These are phyloP conservation scores for Alternaria tenuissima DNA, from an alignment of 2,329 filamentous ascomycete genomes.

Conservation along the genomic window DNA sequence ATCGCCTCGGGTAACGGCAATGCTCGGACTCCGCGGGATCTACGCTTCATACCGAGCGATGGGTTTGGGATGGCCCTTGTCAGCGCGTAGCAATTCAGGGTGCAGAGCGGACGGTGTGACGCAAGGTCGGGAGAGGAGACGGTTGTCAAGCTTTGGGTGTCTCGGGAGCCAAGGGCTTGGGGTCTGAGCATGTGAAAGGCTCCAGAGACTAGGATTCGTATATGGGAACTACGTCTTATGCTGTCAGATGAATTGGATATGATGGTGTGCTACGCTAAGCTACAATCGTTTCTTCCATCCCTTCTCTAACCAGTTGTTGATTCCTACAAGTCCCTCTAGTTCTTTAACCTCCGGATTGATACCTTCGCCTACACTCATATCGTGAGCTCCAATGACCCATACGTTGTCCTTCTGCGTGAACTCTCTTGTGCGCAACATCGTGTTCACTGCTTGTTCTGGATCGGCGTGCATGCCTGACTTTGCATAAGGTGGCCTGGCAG, in stretches of 20 bases:
- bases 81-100: neutral
- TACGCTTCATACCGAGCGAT: slow-evolving; percentile 1
- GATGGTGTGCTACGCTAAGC: neutral
- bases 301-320: slow-evolving; percentile 37
- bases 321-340: slow-evolving; percentile 33
- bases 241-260: neutral
- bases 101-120: slow-evolving; percentile 2
- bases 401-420: slow-evolving; percentile 35
- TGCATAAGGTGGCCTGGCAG: slow-evolving; percentile 40
- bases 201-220: neutral
- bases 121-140: neutral
- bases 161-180: slow-evolving; percentile 30
- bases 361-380: slow-evolving; percentile 36
- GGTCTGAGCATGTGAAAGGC: neutral
- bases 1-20: slow-evolving; percentile 1
- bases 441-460: slow-evolving; percentile 38
- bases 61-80: neutral
- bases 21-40: neutral
- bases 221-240: neutral
- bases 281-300: slow-evolving; percentile 36
- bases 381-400: slow-evolving; percentile 45
- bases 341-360: slow-evolving; percentile 31
- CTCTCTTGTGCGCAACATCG: slow-evolving; percentile 33
- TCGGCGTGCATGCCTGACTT: slow-evolving; percentile 42
- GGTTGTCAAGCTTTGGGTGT: slow-evolving; percentile 32